Conservation (phyloP, 163 green algal genomes). For the Scenedesmus sp. region DNA sequence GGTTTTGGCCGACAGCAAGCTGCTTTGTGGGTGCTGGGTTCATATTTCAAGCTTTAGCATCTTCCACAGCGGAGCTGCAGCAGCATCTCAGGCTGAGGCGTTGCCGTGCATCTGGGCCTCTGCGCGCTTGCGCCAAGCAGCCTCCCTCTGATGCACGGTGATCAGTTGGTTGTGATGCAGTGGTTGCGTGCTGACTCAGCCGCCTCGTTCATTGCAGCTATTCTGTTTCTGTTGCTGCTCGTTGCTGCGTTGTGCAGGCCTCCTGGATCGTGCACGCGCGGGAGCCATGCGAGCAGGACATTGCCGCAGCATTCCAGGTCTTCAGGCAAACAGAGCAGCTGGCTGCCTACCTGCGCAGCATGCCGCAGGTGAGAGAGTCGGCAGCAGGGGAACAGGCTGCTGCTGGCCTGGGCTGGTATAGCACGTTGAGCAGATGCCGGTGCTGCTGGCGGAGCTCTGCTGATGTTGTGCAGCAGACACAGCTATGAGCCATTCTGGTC, state of each 20-base stretch:
- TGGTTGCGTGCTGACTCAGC: neutral
- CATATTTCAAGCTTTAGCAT: neutral
- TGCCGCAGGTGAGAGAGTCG: slow-evolving; percentile 23
- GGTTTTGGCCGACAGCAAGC: neutral
- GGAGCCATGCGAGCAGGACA: neutral
- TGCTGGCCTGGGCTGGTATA: neutral
- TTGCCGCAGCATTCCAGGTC: slow-evolving; percentile 24
- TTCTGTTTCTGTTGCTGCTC: neutral
- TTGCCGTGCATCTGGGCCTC: neutral
- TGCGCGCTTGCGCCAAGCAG: too few relatives aligned
- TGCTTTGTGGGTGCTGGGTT: neutral
- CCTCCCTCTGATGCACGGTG: neutral
- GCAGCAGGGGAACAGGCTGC: neutral
- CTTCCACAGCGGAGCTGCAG: neutral
- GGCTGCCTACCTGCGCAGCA: neutral
- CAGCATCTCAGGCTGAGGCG: neutral
- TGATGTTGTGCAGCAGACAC: neutral
- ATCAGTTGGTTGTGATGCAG: neutral
- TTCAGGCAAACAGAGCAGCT: slow-evolving; percentile 1
- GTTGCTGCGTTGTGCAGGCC: slow-evolving; percentile 26
- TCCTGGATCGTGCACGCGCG: slow-evolving; percentile 14
- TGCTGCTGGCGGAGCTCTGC: neutral
- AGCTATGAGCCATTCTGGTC: too few relatives aligned
- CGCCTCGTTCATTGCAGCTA: neutral
- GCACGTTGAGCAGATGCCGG: neutral